Evolutionary conservation across 306 rosid genomes (phyloP), one percentile per base, ranked within the genome.

Genomic region (Albizia julibrissin): DNA sequence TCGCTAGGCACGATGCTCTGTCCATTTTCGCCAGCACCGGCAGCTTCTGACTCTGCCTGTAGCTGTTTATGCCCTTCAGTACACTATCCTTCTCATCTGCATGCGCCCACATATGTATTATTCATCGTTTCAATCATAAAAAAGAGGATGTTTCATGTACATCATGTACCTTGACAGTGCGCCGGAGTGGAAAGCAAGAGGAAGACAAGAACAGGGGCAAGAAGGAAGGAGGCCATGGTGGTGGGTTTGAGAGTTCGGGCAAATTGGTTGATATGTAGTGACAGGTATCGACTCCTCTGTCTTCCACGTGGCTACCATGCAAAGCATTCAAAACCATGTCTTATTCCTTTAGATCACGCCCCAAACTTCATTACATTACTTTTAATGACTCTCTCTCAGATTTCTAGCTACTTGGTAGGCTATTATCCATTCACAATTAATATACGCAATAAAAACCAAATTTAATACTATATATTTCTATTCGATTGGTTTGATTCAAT

Each of bases 1-100:
- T 89, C 0, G 98, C 97, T 19, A 95, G 77, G 84, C 98, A 95
- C 1, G 70, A 61, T 24, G 99, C 97, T 24, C 89, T 93, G 3
- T 39, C 84, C 69, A 85, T 83, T 82, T 77, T 71, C 40, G 21
- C 39, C 8, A 95, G 81, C 13, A 82, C 80, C 15, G 89, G 67
- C 5, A 92, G 81, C 15, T 75, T 89, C 44, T 22, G 62, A 0
- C 93, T 81, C 21, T 86, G 85, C 69, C 98, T 78, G 78, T 68
- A 90, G 81, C 94, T 92, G 79, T 93, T 93, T 40, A 95, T 50
- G 77, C 97, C 99, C 88, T 89, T 91, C 1, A 88, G 86, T 21
- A 93, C 91, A 80, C 87, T 89, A 40, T 83, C 89, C 76, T 89
- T 89, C 78, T 93, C 91, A 33, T 88, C 86, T 86, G 81, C 67